A percentile compares a stretch with the other conserved stretches of the same genome.
These are phyloP conservation scores for Paxillus involutus DNA, from an alignment of 768 basidiomycete species.

Conservation along the genomic window DNA sequence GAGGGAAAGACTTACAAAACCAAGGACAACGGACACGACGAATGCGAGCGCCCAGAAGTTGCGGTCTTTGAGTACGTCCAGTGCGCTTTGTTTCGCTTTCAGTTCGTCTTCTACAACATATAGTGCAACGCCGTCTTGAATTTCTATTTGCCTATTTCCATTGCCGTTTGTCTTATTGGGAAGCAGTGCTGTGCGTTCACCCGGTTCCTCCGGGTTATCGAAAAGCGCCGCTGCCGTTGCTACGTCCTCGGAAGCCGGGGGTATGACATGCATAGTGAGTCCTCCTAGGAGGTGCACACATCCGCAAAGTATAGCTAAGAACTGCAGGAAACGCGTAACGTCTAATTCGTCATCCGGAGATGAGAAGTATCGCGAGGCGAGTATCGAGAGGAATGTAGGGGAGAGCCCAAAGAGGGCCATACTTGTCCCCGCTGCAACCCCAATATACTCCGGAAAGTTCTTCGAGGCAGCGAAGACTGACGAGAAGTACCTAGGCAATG, in stretches of 20 bases:
- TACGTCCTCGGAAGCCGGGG: slow-evolving; percentile 10
- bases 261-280: slow-evolving; percentile 36
- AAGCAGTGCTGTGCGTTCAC: too few species aligned
- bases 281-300: slow-evolving; percentile 55
- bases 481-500: slow-evolving; percentile 57
- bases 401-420: slow-evolving; percentile 82
- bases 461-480: slow-evolving; percentile 74
- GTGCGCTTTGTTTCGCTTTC: slow-evolving; percentile 23
- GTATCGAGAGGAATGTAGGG: slow-evolving; percentile 65
- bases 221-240: background rate
- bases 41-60: slow-evolving; percentile 67
- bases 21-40: slow-evolving; percentile 54
- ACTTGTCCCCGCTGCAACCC: slow-evolving; percentile 63
- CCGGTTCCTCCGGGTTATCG: too few species aligned
- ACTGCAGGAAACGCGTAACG: slow-evolving; percentile 51
- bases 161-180: too few species aligned
- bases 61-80: slow-evolving; percentile 50
- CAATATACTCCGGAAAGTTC: slow-evolving; percentile 63
- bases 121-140: too few species aligned
- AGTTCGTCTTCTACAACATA: slow-evolving; percentile 1
- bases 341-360: slow-evolving; percentile 42
- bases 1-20: slow-evolving; percentile 53
- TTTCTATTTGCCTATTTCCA: too few species aligned
- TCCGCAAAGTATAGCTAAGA: slow-evolving; percentile 56
- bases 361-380: slow-evolving; percentile 66